These are phyloP conservation scores for Stagonosporopsis vannaccii DNA, from an alignment of 2,329 filamentous ascomycete genomes.

Conservation along the genomic window DNA sequence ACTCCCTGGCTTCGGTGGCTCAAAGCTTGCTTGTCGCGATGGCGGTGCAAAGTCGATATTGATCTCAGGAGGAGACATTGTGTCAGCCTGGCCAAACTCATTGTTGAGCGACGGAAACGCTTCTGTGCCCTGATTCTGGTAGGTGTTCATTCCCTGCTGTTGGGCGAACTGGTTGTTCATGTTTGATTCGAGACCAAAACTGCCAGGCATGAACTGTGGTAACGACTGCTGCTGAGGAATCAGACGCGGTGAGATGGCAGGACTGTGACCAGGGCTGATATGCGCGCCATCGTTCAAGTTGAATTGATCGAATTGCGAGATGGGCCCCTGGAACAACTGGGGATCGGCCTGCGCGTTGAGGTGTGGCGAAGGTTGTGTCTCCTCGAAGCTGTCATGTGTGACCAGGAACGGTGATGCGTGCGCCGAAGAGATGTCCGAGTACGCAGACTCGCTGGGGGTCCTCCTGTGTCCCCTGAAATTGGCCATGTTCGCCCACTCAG, in stretches of 20 bases:
- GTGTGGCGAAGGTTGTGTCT: constrained; percentile 80
- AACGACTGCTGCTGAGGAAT: constrained; percentile 71
- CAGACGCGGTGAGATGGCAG: constrained; percentile 72
- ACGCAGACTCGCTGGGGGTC: constrained; percentile 77
- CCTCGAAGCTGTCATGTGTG: constrained; percentile 80
- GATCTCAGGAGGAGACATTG: constrained; percentile 92
- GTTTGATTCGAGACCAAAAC: constrained; percentile 56
- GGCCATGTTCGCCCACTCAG: constrained; percentile 66
- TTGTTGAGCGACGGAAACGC: constrained; percentile 59
- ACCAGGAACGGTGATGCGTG: constrained; percentile 83
- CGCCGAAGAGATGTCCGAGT: constrained; percentile 86
- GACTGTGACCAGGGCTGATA: constrained; percentile 72
- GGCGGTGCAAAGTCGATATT: constrained; percentile 91
- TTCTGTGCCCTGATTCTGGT: constrained; percentile 57
- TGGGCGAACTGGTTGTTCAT: constrained; percentile 58
- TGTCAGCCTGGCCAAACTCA: constrained; percentile 72
- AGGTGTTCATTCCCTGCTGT: constrained; percentile 59
- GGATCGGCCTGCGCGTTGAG: constrained; percentile 75
- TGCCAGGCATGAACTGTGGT: constrained; percentile 57
- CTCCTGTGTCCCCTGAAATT: constrained; percentile 83
- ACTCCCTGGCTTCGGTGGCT: constrained; percentile 68
- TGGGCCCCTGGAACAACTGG: constrained; percentile 73
- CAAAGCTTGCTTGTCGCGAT: constrained; percentile 70
- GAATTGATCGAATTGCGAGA: constrained; percentile 79
- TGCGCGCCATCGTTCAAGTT: constrained; percentile 64